Percentiles rank a stretch among this genome's conserved stretches.
Conservation (phyloP, 306 rosid genomes). For the Begonia loranthoides region DNA sequence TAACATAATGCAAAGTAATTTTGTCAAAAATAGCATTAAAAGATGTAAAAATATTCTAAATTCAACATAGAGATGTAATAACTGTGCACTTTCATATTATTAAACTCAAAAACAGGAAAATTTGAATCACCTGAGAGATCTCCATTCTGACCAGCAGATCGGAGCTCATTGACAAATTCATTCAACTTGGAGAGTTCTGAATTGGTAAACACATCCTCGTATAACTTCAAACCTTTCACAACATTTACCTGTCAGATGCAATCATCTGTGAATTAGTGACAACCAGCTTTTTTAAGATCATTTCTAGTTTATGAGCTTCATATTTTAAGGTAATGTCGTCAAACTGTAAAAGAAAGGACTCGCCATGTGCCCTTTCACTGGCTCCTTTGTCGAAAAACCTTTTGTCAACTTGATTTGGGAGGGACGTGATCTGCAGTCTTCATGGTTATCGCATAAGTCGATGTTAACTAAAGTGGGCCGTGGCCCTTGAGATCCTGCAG, state of each 20-base stretch:
- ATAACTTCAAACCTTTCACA: constrained; percentile 84
- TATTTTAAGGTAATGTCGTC: too few relatives aligned
- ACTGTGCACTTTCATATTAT: constrained; percentile 92
- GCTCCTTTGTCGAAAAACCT: constrained; percentile 80
- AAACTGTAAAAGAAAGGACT: constrained; percentile 27
- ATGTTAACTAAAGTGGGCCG: constrained; percentile 23
- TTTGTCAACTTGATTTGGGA: constrained; percentile 57
- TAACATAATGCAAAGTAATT: too few relatives aligned
- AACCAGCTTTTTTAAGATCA: too few relatives aligned
- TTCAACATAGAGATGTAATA: constrained; percentile 1
- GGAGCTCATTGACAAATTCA: constrained; percentile 60
- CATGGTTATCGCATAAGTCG: constrained; percentile 63
- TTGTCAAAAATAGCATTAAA: too few relatives aligned
- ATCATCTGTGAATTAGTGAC: too few relatives aligned
- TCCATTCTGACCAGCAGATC: constrained; percentile 81
- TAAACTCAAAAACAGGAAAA: constrained; percentile 11
- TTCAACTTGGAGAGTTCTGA: constrained; percentile 58
- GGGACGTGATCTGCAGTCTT: constrained; percentile 58
- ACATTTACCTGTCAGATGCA: constrained; percentile 77
- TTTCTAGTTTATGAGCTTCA: too few relatives aligned
- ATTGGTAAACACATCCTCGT: constrained; percentile 65
- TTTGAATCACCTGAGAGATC: constrained; percentile 66
- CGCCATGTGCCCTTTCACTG: constrained; percentile 76
- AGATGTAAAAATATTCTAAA: too few relatives aligned
- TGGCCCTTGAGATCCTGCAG: constrained; percentile 71